These are phyloP conservation scores for Ogataea methylovora DNA, from an alignment of 805 yeast genomes.

Conservation along the genomic window DNA sequence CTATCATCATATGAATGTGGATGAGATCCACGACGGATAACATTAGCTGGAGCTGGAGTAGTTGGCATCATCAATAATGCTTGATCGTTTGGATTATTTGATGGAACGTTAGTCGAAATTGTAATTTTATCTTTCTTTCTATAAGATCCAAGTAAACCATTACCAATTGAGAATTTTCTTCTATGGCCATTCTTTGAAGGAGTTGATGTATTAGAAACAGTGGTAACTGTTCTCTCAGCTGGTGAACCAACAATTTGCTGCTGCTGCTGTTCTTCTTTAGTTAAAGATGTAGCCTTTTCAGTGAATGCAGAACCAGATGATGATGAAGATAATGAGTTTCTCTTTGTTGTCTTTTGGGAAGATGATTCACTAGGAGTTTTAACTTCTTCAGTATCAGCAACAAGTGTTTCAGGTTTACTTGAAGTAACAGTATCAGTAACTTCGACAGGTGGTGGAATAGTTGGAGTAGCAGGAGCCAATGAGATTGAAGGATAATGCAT, in stretches of 20 bases:
- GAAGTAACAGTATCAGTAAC: conserved; percentile 8
- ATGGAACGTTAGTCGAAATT: conserved; percentile 13
- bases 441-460: conserved; percentile 11
- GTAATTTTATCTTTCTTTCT: conserved; percentile 41
- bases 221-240: conserved; percentile 7
- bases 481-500: conserved; percentile 50
- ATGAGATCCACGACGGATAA: conserved; percentile 26
- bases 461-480: conserved; percentile 12
- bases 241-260: conserved; percentile 8
- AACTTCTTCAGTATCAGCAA: conserved; percentile 23
- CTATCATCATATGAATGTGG: conserved; percentile 32
- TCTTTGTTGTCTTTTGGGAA: conserved; percentile 11
- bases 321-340: conserved; percentile 14
- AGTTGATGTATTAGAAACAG: conserved; percentile 17
- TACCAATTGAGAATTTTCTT: conserved; percentile 59
- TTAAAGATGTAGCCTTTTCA: too few species aligned
- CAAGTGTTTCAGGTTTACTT: conserved; percentile 11
- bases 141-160: conserved; percentile 42
- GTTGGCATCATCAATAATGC: conserved; percentile 19
- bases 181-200: conserved; percentile 37
- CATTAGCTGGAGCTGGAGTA: conserved; percentile 32
- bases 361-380: conserved; percentile 13
- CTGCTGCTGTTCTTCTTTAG: conserved; percentile 2
- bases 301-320: conserved; percentile 5
- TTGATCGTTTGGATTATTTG: conserved; percentile 52